Percentiles rank a stretch among this genome's conserved stretches.
Evolutionary conservation across 176 grass and related monocot genomes (phyloP).

Genomic region (Raddia distichophylla): DNA sequence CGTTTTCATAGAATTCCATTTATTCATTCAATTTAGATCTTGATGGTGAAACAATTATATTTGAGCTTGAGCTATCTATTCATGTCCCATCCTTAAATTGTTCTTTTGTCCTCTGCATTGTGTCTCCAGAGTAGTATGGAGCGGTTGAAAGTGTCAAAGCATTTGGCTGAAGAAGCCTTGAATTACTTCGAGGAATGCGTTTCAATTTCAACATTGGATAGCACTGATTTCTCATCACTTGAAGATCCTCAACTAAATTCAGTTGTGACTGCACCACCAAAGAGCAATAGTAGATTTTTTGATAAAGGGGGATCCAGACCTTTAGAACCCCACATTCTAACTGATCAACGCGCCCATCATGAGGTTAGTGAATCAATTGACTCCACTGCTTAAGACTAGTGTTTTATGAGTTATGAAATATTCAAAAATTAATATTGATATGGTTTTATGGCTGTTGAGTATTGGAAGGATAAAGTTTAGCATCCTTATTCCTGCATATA

Average conservation of each 20-base stretch:
- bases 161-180: constrained; percentile 90
- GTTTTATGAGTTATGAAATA: constrained; percentile 1
- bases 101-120: constrained; percentile 36
- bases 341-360: constrained; percentile 21
- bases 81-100: neutral
- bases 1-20: constrained; percentile 13
- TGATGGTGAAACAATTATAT: constrained; percentile 1
- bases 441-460: neutral
- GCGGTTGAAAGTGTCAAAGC: constrained; percentile 66
- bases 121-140: constrained; percentile 35
- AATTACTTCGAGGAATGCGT: constrained; percentile 98
- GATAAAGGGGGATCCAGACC: constrained; percentile 48
- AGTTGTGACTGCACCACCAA: constrained; percentile 38
- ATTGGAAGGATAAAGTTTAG: constrained; percentile 3
- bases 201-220: constrained; percentile 86
- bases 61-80: neutral
- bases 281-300: constrained; percentile 59
- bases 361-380: constrained; percentile 51
- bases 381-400: neutral
- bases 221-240: constrained; percentile 79
- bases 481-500: constrained; percentile 18
- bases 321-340: constrained; percentile 47
- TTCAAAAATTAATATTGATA: constrained; percentile 21
- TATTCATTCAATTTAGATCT: constrained; percentile 6
- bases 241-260: constrained; percentile 64